Evolutionary conservation across 371 early-diverging fungal species (phyloP).

Genomic region (Lichtheimia ramosa): DNA sequence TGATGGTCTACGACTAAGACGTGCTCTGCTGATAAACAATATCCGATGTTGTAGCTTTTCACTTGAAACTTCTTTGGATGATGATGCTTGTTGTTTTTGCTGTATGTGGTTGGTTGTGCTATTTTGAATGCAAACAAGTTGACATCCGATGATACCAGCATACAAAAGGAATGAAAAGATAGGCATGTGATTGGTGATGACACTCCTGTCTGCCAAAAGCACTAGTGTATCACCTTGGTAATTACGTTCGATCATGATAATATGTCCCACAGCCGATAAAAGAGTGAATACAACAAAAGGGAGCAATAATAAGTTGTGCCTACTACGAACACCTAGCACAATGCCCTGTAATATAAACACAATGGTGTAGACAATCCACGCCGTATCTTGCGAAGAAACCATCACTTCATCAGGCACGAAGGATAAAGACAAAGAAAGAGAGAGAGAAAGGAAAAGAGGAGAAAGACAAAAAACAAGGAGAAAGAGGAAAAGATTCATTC

Average conservation of each 20-base stretch:
- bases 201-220: slow-evolving; percentile 18
- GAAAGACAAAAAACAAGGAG: neutral
- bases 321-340: slow-evolving; percentile 16
- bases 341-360: slow-evolving; percentile 18
- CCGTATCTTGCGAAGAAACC: slow-evolving; percentile 27
- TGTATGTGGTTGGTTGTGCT: neutral
- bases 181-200: slow-evolving; percentile 22
- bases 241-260: slow-evolving; percentile 10
- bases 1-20: neutral
- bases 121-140: slow-evolving; percentile 26
- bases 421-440: slow-evolving; percentile 1
- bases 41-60: slow-evolving; percentile 2
- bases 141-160: slow-evolving; percentile 23
- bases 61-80: neutral
- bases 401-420: slow-evolving; percentile 7
- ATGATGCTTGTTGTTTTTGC: slow-evolving; percentile 1
- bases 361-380: slow-evolving; percentile 33
- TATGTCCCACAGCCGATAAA: slow-evolving; percentile 9
- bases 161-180: slow-evolving; percentile 28
- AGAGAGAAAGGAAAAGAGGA: neutral
- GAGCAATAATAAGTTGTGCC: slow-evolving; percentile 24
- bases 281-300: slow-evolving; percentile 22
- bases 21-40: slow-evolving; percentile 2
- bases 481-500: neutral
- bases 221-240: slow-evolving; percentile 10